These are phyloP conservation scores for Lunasporangiospora selenospora DNA, from an alignment of 192 early-diverging fungal species.

Conservation along the genomic window DNA sequence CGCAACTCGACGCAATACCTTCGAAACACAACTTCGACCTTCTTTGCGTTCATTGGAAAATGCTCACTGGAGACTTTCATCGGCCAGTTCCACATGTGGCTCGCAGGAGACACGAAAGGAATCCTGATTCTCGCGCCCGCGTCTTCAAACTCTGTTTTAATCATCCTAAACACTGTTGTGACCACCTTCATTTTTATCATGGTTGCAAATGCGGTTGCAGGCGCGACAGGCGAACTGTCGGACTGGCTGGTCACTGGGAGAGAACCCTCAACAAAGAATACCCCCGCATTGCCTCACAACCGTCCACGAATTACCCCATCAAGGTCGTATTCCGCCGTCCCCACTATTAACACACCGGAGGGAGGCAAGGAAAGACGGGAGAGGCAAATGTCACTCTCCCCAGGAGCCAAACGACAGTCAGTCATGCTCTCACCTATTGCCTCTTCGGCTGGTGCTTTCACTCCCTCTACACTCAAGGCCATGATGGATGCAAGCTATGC, in stretches of 20 bases:
- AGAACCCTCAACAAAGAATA: constrained; percentile 7
- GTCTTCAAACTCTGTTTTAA: constrained; percentile 37
- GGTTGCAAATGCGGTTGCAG: constrained; percentile 53
- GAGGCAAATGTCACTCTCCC: too few species aligned
- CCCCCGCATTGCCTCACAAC: too few species aligned
- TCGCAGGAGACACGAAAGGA: constrained; percentile 80
- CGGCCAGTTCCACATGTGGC: constrained; percentile 80
- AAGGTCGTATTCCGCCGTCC: too few species aligned
- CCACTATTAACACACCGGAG: too few species aligned
- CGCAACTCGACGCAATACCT: constrained; percentile 66
- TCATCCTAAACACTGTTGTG: constrained; percentile 57
- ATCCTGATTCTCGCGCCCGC: constrained; percentile 64
- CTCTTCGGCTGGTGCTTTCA: constrained; percentile 15
- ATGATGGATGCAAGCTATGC: constrained; percentile 32
- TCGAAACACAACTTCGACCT: constrained; percentile 59
- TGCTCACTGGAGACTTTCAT: constrained; percentile 80
- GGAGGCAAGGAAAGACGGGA: too few species aligned
- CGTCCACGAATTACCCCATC: too few species aligned
- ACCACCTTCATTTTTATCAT: constrained; percentile 58
- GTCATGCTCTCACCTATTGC: constrained; percentile 20
- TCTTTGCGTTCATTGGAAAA: constrained; percentile 65
- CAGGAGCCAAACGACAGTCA: constrained; percentile 8
- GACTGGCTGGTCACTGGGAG: constrained; percentile 35
- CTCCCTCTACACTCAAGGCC: constrained; percentile 13
- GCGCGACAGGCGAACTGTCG: constrained; percentile 51